Evolutionary conservation across 2,329 filamentous ascomycete species (phyloP).

Genomic region (Graphiopsis chlorocephala): DNA sequence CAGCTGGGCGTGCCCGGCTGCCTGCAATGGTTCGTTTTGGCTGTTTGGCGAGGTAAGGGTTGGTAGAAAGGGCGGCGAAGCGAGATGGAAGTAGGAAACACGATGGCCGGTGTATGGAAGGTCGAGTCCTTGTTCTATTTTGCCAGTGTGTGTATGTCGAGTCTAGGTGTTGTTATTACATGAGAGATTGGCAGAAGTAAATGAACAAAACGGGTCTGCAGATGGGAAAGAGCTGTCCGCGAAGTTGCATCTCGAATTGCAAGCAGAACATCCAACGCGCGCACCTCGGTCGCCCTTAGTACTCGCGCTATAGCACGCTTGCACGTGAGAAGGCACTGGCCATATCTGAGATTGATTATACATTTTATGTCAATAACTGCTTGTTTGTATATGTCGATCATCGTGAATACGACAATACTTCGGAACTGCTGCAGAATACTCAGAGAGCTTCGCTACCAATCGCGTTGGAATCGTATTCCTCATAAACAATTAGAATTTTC

Average conservation of each 20-base stretch:
- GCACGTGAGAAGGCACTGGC: neutral
- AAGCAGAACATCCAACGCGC: neutral
- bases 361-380: neutral
- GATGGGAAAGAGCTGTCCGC: neutral
- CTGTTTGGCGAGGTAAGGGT: neutral
- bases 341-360: neutral
- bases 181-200: neutral
- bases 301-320: conserved; percentile 7
- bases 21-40: neutral
- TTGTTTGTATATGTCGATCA: neutral
- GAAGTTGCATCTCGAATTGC: neutral
- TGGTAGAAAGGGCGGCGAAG: neutral
- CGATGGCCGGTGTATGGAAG: neutral
- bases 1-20: neutral
- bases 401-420: neutral
- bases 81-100: neutral
- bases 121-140: neutral
- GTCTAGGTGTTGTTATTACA: neutral
- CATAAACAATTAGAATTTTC: neutral
- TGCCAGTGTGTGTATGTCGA: neutral
- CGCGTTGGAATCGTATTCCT: neutral
- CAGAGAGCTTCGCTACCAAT: neutral
- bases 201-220: neutral
- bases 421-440: neutral
- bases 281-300: neutral